Evolutionary conservation across 2,329 filamentous ascomycete species (phyloP), one percentile per base, ranked within the genome.

Genomic region (Trichoderma cornu-damae): DNA sequence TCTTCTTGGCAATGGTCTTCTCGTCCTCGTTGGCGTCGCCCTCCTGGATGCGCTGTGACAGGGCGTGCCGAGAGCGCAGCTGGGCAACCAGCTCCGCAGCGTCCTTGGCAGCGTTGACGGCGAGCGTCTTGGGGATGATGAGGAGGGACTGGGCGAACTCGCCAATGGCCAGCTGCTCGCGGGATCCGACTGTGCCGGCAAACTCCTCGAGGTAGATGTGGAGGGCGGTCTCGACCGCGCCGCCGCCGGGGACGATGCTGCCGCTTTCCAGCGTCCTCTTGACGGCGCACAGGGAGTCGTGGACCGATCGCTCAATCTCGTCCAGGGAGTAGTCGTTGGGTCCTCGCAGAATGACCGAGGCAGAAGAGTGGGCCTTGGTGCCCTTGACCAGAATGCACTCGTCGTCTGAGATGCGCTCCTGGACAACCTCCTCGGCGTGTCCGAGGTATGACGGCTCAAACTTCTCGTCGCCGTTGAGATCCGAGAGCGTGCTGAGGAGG

Each of bases 201-300:
- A 96, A 99, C 75, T 99, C 94, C 78, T 99, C 94, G 32, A 99
- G 84, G 77, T 97, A 99, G 71, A 99, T 99, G 78, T 97, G 94
- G 63, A 99, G 83, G 48, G 94, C 94, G n/a, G 94, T 97, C 79
- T 99, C 94, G 20, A 96, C 93, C 42, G 94, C 94, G 70, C 93
- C 94, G 64, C 94, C 94, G 64, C 94, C 94, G 14, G 94, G 94
- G 37, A 99, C 94, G 64, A 99, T 95, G 75, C 89, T 92, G 68
- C 94, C 94, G 69, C 90, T 96, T 78, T 99, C 94, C 6, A 99
- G 81, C 3, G 94, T 96, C 66, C 94, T 86, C 85, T 99, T 99
- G 63, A 99, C 92, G 46, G 94, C 94, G 64, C 90, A 96, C 46
- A 99, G 81, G 12, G 93, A 96, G 75, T 99, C 94, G 77, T 99